These are phyloP conservation scores for Eimeria zaria DNA, from an alignment of 169 alveolate genomes.

Conservation along the genomic window DNA sequence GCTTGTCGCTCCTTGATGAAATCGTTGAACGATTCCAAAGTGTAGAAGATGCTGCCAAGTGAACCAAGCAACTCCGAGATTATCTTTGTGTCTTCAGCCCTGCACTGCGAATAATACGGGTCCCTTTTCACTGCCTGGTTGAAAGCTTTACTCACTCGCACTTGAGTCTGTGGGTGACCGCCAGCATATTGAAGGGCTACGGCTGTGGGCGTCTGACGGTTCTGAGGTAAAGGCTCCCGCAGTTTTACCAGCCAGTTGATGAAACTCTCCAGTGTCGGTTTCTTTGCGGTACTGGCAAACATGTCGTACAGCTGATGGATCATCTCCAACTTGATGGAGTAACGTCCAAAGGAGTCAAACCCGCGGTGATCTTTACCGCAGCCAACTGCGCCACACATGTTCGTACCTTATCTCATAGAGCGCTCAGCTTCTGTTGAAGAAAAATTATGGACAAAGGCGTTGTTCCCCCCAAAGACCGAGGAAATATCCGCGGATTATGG, in stretches of 20 bases:
- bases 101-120: constrained; percentile 54
- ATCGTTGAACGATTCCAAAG: constrained; percentile 4
- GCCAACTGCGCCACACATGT: constrained; percentile 29
- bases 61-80: constrained; percentile 33
- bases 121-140: constrained; percentile 38
- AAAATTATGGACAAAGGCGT: no score
- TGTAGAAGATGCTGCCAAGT: constrained; percentile 21
- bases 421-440: not conserved
- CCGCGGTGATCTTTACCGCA: constrained; percentile 55
- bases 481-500: no score
- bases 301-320: constrained; percentile 35
- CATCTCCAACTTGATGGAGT: constrained; percentile 63
- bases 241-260: constrained; percentile 51
- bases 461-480: no score
- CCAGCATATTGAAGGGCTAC: constrained; percentile 44
- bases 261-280: constrained; percentile 6
- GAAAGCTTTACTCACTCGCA: constrained; percentile 57
- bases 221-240: constrained; percentile 53
- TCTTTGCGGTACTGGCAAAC: constrained; percentile 23
- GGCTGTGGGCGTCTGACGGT: constrained; percentile 63
- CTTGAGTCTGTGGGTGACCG: constrained; percentile 69
- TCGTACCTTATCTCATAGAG: not conserved
- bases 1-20: constrained; percentile 11
- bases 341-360: constrained; percentile 43
- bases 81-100: constrained; percentile 64